A percentile compares a stretch with the other conserved stretches of the same genome.
These are phyloP conservation scores for Colletotrichum cereale DNA, from an alignment of 2,329 filamentous ascomycete species.

Conservation along the genomic window DNA sequence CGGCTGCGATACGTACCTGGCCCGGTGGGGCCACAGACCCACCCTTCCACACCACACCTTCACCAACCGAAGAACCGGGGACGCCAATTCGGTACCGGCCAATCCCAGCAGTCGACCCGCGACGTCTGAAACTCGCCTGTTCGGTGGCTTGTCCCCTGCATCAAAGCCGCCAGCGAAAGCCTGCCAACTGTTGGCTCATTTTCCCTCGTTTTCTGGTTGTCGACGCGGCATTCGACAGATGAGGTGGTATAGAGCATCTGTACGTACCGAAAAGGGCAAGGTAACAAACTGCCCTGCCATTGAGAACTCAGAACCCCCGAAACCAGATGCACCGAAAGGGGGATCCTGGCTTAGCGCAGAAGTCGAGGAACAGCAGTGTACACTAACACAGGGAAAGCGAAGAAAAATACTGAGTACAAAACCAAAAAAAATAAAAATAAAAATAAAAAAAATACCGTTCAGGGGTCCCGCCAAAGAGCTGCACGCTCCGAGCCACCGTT, in stretches of 20 bases:
- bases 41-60: slow-evolving; percentile 16
- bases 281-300: neutral
- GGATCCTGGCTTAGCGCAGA: slow-evolving; percentile 7
- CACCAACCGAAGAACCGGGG: slow-evolving; percentile 30
- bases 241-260: neutral
- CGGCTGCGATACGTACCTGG: slow-evolving; percentile 30
- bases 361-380: neutral
- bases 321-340: slow-evolving; percentile 3
- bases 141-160: slow-evolving; percentile 40
- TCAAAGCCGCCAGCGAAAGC: slow-evolving; percentile 32
- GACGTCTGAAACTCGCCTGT: slow-evolving; percentile 37
- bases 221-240: neutral
- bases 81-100: slow-evolving; percentile 27
- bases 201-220: neutral
- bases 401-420: too few species aligned
- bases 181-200: slow-evolving; percentile 30
- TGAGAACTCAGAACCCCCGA: neutral
- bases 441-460: slow-evolving; percentile 19
- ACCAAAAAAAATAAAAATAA: too few species aligned
- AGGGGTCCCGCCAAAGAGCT: slow-evolving; percentile 31
- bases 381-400: neutral
- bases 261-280: neutral
- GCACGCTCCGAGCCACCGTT: slow-evolving; percentile 31
- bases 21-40: slow-evolving; percentile 12
- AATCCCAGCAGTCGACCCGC: slow-evolving; percentile 36